Evolutionary conservation across 176 grass and related monocot genomes (phyloP).

Genomic region (Calamus simplicifolius): DNA sequence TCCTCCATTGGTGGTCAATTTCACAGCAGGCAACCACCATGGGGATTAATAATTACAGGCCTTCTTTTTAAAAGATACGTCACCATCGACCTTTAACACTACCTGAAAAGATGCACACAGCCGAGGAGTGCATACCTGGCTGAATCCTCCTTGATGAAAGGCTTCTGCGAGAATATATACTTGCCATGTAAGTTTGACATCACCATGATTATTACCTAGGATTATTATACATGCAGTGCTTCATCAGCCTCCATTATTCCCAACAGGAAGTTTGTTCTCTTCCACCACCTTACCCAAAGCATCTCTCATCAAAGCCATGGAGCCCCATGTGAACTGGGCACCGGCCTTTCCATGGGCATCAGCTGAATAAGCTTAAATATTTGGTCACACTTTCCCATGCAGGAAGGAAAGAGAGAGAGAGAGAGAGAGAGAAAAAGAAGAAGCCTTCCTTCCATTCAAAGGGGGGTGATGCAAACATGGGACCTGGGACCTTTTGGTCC

Average conservation of each 20-base stretch:
- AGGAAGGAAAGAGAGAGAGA: background rate
- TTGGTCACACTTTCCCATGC: background rate
- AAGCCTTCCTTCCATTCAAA: slow-evolving; percentile 25
- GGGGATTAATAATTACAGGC: too few species aligned
- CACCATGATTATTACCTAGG: too few species aligned
- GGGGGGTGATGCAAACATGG: slow-evolving; percentile 28
- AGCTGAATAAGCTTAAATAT: background rate
- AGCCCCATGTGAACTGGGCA: slow-evolving; percentile 6
- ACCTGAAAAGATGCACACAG: too few species aligned
- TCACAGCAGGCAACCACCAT: too few species aligned
- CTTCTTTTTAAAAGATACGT: too few species aligned
- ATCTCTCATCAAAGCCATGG: slow-evolving; percentile 8
- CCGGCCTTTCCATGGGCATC: background rate
- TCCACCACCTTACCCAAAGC: slow-evolving; percentile 1
- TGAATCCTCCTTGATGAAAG: too few species aligned
- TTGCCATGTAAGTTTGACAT: too few species aligned
- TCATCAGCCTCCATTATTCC: slow-evolving; percentile 4
- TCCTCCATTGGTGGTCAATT: too few species aligned
- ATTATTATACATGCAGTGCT: too few species aligned
- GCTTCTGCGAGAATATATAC: too few species aligned
- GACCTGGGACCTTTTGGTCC: slow-evolving; percentile 16
- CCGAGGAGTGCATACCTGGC: too few species aligned
- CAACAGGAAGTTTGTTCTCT: background rate
- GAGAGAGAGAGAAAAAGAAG: slow-evolving; percentile 7
- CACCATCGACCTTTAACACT: too few species aligned